Evolutionary conservation across 31 red algal genomes (phyloP).

Genomic region (Pterothamnion heteromorphum): DNA sequence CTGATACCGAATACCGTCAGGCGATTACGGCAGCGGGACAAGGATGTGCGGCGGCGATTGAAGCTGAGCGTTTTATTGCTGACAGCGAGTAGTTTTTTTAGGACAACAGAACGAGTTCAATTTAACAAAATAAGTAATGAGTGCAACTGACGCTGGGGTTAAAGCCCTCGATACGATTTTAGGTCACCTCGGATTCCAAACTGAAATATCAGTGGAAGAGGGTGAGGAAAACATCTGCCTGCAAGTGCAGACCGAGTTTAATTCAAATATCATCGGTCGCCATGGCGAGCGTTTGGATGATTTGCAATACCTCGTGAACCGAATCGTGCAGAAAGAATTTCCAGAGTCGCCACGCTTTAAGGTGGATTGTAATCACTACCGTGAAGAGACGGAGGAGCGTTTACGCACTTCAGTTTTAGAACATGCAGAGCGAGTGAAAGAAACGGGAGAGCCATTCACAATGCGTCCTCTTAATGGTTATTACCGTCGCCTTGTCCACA

Average conservation of each 20-base stretch:
- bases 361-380: background rate
- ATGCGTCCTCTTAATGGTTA: background rate
- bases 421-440: background rate
- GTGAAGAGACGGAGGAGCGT: background rate
- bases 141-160: background rate
- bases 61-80: slow-evolving; percentile 72
- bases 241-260: background rate
- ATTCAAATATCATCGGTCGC: background rate
- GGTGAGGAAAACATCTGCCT: background rate
- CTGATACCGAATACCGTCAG: slow-evolving; percentile 75
- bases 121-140: no score
- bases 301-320: slow-evolving; percentile 16
- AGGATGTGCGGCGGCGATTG: slow-evolving; percentile 87
- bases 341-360: background rate
- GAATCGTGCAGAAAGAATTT: background rate
- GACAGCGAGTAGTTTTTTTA: slow-evolving; percentile 18
- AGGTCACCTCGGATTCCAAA: background rate
- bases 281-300: slow-evolving; percentile 8
- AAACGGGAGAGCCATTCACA: background rate
- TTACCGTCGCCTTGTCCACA: slow-evolving; percentile 7
- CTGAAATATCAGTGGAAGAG: background rate
- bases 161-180: background rate
- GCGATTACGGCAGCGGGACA: slow-evolving; percentile 83
- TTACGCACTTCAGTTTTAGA: background rate
- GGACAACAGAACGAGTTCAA: no score